A percentile compares a stretch with the other conserved stretches of the same genome.
These are phyloP conservation scores for Sanghuangporus sanghuang DNA, from an alignment of 1,284 basidiomycete genomes.

Conservation along the genomic window DNA sequence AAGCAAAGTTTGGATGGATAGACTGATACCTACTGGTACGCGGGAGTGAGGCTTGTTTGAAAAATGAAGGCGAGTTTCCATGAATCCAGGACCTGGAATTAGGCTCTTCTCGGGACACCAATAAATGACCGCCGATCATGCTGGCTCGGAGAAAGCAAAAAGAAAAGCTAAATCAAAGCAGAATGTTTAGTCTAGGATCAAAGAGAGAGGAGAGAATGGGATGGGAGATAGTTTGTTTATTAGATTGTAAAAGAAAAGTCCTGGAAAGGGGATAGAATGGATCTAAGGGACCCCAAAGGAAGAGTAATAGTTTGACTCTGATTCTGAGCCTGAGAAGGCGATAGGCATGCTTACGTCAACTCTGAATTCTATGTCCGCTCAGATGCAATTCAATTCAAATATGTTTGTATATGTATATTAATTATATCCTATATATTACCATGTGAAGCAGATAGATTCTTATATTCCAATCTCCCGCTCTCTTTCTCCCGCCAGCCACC, in stretches of 20 bases:
- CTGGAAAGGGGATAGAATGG: neutral
- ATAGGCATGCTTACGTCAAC: neutral
- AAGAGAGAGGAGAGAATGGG: neutral
- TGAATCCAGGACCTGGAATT: neutral
- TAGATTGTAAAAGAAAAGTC: neutral
- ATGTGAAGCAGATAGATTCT: neutral
- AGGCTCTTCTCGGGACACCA: neutral
- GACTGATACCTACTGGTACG: too few species aligned
- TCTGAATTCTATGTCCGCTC: neutral
- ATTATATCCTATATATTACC: neutral
- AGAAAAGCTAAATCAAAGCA: neutral
- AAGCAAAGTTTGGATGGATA: neutral
- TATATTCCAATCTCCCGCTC: neutral
- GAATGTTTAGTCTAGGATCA: neutral
- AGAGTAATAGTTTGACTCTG: neutral
- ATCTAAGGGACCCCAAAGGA: neutral
- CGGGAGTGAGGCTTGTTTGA: neutral
- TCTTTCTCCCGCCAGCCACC: neutral
- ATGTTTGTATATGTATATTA: neutral
- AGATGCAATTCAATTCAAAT: neutral
- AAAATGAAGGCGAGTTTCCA: neutral
- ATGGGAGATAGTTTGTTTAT: neutral
- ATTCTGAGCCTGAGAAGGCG: neutral
- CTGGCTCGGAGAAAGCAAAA: neutral
- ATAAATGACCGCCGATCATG: constrained; percentile 1